Percentiles rank a stretch among this genome's conserved stretches.
Conservation (phyloP, 352 stramenopile genomes). For the Phytophthora litchii region DNA sequence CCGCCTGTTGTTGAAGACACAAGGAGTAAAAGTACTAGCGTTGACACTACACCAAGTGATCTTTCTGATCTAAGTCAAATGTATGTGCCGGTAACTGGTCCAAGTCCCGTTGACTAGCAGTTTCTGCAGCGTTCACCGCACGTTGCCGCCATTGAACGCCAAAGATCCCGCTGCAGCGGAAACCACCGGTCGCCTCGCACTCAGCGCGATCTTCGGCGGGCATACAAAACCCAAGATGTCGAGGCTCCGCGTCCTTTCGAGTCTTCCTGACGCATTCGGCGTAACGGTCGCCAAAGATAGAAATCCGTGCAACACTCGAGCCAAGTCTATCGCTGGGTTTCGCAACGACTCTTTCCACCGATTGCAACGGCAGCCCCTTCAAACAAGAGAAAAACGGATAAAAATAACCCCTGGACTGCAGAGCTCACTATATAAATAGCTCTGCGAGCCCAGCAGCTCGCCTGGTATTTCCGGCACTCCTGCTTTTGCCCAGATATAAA, state of each 20-base stretch:
- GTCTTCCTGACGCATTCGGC: slow-evolving; percentile 9
- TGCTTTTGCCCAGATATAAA: slow-evolving; percentile 40
- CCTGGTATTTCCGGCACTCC: slow-evolving; percentile 34
- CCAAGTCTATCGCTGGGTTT: slow-evolving; percentile 29
- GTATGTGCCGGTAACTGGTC: slow-evolving; percentile 2
- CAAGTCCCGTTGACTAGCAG: slow-evolving; percentile 17
- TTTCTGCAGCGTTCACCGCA: slow-evolving; percentile 2
- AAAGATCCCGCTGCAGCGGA: slow-evolving; percentile 16
- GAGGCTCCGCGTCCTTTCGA: slow-evolving; percentile 2
- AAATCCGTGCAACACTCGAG: slow-evolving; percentile 7
- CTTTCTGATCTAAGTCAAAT: slow-evolving; percentile 18
- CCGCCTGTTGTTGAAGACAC: background rate
- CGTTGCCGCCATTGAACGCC: background rate
- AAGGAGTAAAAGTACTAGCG: background rate
- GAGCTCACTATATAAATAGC: slow-evolving; percentile 46
- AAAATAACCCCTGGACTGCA: slow-evolving; percentile 38
- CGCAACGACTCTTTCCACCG: slow-evolving; percentile 41
- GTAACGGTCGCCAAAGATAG: slow-evolving; percentile 25
- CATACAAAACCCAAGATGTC: slow-evolving; percentile 16
- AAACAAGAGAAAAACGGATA: slow-evolving; percentile 39
- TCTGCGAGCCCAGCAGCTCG: slow-evolving; percentile 12
- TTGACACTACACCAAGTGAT: slow-evolving; percentile 7
- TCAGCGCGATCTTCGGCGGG: slow-evolving; percentile 16
- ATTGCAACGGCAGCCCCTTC: slow-evolving; percentile 41
- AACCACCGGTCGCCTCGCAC: slow-evolving; percentile 23